phyloP scores from a whole-genome alignment of 2,329 filamentous ascomycete species.

The Bipolaris bicolor region DNA sequence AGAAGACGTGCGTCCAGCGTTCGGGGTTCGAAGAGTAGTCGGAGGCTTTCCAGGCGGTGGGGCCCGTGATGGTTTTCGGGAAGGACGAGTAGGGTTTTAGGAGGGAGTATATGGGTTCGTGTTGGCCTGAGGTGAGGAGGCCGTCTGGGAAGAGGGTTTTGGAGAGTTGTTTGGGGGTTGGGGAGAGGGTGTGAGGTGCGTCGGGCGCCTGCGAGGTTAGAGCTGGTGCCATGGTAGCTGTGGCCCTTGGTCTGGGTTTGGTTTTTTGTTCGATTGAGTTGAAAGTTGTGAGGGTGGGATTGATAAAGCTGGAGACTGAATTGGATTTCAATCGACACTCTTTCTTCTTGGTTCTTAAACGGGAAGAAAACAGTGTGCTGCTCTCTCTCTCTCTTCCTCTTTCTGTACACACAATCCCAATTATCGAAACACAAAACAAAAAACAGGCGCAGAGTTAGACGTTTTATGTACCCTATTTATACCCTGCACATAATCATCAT shows the following conservation, averaged over 20 bases:
- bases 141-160: conserved; percentile 66
- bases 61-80: conserved; percentile 72
- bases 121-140: conserved; percentile 73
- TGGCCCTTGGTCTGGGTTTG: not conserved
- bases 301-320: not conserved
- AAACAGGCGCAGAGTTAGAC: not conserved
- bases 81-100: conserved; percentile 73
- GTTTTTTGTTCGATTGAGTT: not conserved
- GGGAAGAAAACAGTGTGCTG: not conserved
- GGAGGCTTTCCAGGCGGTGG: conserved; percentile 73
- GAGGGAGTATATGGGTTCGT: conserved; percentile 68
- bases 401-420: not conserved
- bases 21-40: conserved; percentile 69
- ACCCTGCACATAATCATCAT: not conserved
- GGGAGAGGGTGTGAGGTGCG: conserved; percentile 46
- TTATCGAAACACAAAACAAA: not conserved
- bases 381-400: no score
- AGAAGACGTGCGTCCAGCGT: conserved; percentile 76
- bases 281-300: not conserved
- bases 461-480: not conserved
- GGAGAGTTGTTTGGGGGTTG: conserved; percentile 46
- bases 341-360: not conserved
- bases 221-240: conserved; percentile 47
- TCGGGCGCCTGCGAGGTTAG: conserved; percentile 47
- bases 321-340: not conserved